phyloP scores from a whole-genome alignment of 2,329 filamentous ascomycete species.

The Penicillium hesseltinei region DNA sequence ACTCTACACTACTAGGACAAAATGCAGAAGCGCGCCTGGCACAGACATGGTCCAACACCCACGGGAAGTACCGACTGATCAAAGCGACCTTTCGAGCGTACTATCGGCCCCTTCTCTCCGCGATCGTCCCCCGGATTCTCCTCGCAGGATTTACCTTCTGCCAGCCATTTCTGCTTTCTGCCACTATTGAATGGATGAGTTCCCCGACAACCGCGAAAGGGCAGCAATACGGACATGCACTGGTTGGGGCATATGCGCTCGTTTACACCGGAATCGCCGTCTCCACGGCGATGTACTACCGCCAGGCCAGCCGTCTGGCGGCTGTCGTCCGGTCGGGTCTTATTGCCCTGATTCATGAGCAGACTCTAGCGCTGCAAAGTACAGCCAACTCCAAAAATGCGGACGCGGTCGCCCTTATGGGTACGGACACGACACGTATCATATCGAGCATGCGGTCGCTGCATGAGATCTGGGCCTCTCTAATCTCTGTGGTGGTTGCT shows the following conservation, averaged over 20 bases:
- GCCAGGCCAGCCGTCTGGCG: no score
- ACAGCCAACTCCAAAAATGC: no score
- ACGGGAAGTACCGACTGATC: conserved; percentile 4
- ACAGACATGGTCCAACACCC: neutral
- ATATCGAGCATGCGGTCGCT: no score
- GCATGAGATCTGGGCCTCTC: no score
- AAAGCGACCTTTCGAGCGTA: conserved; percentile 15
- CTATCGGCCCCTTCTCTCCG: conserved; percentile 14
- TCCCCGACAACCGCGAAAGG: conserved; percentile 10
- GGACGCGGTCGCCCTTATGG: no score
- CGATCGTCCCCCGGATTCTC: conserved; percentile 26
- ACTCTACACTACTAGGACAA: conserved; percentile 16
- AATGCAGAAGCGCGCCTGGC: neutral
- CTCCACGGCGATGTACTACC: no score
- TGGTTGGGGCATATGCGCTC: conserved; percentile 34
- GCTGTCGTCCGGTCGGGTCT: no score
- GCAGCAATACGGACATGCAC: conserved; percentile 23
- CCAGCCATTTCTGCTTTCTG: neutral
- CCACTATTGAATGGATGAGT: conserved; percentile 13
- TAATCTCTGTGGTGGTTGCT: no score
- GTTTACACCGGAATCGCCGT: conserved; percentile 34
- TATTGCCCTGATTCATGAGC: no score
- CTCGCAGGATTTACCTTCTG: conserved; percentile 14
- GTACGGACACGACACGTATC: no score
- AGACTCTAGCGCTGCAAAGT: no score